Conservation (phyloP, 805 yeast genomes). For the Candida golubevii region DNA sequence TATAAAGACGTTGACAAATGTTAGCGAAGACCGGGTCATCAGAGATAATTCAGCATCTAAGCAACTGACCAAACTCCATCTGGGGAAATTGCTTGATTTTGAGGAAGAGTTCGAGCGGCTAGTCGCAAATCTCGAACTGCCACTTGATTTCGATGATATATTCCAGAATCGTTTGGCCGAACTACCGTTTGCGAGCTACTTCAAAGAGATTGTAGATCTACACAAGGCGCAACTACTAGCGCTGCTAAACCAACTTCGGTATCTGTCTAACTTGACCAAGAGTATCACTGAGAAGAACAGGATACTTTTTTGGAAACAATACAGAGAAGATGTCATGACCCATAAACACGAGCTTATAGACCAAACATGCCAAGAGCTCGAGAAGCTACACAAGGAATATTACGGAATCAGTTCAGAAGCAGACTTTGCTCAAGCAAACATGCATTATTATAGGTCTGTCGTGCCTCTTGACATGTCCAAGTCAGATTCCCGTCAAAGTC, state of each 20-base stretch:
- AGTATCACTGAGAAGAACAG: constrained; percentile 21
- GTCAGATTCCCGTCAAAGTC: constrained; percentile 11
- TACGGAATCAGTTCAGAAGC: constrained; percentile 20
- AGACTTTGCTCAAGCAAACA: constrained; percentile 7
- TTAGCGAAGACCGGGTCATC: constrained; percentile 28
- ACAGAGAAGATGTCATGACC: constrained; percentile 21
- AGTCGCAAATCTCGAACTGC: constrained; percentile 29
- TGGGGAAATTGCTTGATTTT: constrained; percentile 16
- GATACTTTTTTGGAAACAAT: constrained; percentile 34
- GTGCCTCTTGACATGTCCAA: constrained; percentile 13
- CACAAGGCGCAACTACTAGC: constrained; percentile 23
- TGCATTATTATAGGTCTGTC: constrained; percentile 26
- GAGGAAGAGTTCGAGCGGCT: constrained; percentile 31
- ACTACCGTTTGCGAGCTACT: constrained; percentile 23
- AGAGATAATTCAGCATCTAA: background rate
- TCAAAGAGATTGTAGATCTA: constrained; percentile 20
- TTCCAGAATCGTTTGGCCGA: constrained; percentile 15
- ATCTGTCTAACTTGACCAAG: constrained; percentile 25
- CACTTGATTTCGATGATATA: constrained; percentile 29
- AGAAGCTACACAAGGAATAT: constrained; percentile 27
- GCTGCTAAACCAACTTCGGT: constrained; percentile 25
- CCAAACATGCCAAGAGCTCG: constrained; percentile 25
- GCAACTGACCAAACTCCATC: background rate
- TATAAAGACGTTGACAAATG: constrained; percentile 28
- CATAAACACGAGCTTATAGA: constrained; percentile 24